Conservation (phyloP, 2,329 filamentous ascomycete genomes). For the Trichoderma simmonsii region DNA sequence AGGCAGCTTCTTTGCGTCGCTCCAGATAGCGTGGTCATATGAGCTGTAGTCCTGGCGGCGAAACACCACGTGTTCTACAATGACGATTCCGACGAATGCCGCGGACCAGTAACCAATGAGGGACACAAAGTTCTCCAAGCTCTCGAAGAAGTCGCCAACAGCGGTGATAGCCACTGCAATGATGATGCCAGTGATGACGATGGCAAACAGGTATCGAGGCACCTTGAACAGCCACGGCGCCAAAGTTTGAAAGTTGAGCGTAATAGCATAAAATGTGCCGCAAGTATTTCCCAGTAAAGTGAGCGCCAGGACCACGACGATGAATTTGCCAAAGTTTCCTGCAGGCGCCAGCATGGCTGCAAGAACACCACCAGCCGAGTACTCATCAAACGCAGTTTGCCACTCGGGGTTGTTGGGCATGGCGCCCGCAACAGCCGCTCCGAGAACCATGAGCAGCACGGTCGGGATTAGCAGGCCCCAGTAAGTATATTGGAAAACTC, state of each 20-base stretch:
- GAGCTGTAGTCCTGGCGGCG: constrained; percentile 42
- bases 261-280: constrained; percentile 59
- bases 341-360: constrained; percentile 56
- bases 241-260: constrained; percentile 63
- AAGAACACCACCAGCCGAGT: constrained; percentile 56
- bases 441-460: constrained; percentile 58
- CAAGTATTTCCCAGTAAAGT: constrained; percentile 58
- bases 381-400: constrained; percentile 51
- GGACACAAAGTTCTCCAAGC: constrained; percentile 55
- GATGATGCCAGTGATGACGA: constrained; percentile 56
- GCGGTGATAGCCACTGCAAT: constrained; percentile 58
- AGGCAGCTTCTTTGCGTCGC: constrained; percentile 43
- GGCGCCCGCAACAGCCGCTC: constrained; percentile 62
- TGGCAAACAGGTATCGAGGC: constrained; percentile 55
- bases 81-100: constrained; percentile 50
- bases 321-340: constrained; percentile 60
- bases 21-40: constrained; percentile 49
- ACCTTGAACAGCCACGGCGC: constrained; percentile 54
- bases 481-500: constrained; percentile 56
- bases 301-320: constrained; percentile 56
- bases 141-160: constrained; percentile 54
- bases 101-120: constrained; percentile 59
- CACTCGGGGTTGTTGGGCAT: constrained; percentile 52
- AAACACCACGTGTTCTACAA: constrained; percentile 48
- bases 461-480: constrained; percentile 53